Conservation (phyloP, 257 asterid genomes). For the Gentiana macrophylla region DNA sequence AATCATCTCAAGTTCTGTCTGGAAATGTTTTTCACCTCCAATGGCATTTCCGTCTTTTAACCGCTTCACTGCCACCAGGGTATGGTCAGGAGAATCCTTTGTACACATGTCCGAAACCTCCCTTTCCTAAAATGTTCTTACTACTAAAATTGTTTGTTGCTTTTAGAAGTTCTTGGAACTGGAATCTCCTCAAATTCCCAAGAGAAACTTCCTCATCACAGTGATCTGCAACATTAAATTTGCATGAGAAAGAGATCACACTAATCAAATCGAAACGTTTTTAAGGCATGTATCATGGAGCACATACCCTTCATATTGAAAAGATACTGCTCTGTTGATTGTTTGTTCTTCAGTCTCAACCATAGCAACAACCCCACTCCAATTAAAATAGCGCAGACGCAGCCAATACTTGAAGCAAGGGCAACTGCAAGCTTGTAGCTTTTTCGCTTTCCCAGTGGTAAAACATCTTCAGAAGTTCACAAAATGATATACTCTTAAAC, state of each 20-base stretch:
- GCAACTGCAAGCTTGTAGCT: conserved; percentile 58
- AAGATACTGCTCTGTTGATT: conserved; percentile 28
- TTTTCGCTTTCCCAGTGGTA: conserved; percentile 31
- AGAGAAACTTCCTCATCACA: conserved; percentile 68
- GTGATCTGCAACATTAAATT: conserved; percentile 33
- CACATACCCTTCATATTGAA: conserved; percentile 54
- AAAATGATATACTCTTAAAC: conserved; percentile 4
- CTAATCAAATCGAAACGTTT: not conserved
- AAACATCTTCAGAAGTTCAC: conserved; percentile 28
- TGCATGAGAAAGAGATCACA: conserved; percentile 8
- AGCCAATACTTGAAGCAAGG: conserved; percentile 55
- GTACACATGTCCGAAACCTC: conserved; percentile 91
- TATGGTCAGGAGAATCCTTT: conserved; percentile 66
- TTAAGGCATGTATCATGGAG: not conserved
- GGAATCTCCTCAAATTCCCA: conserved; percentile 82
- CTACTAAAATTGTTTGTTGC: conserved; percentile 84
- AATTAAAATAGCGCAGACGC: conserved; percentile 41
- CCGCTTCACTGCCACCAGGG: conserved; percentile 84
- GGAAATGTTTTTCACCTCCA: conserved; percentile 85
- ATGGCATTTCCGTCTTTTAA: conserved; percentile 75
- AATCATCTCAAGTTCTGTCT: conserved; percentile 93
- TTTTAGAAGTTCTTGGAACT: conserved; percentile 64
- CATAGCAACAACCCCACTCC: conserved; percentile 56
- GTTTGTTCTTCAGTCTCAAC: conserved; percentile 41
- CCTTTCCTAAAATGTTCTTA: conserved; percentile 82